These are phyloP conservation scores for Pittosporum tobira DNA, from an alignment of 129 eudicot species.

Conservation along the genomic window DNA sequence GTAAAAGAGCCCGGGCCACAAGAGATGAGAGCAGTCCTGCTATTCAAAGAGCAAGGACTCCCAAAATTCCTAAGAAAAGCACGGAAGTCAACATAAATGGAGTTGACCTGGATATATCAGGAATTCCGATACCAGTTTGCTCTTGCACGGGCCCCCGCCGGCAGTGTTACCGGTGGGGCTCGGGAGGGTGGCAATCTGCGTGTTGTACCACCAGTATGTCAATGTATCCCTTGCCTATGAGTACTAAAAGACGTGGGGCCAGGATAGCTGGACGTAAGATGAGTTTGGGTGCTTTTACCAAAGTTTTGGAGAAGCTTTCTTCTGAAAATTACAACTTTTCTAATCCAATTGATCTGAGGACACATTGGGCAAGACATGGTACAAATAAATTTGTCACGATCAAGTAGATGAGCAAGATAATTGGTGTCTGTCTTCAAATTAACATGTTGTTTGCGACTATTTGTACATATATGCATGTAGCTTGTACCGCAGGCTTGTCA, in stretches of 20 bases:
- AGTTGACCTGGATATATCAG: conserved; percentile 26
- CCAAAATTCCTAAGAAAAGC: conserved; percentile 30
- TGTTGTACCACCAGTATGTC: conserved; percentile 41
- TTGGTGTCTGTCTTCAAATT: neutral
- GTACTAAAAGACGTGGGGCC: conserved; percentile 31
- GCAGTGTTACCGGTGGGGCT: conserved; percentile 40
- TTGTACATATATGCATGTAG: conserved; percentile 12
- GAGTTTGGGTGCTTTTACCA: conserved; percentile 43
- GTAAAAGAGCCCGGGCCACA: conserved; percentile 16
- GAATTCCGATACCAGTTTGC: conserved; percentile 30
- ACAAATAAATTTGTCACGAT: conserved; percentile 43
- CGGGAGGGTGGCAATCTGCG: conserved; percentile 50
- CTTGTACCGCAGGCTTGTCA: conserved; percentile 1
- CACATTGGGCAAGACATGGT: conserved; percentile 48
- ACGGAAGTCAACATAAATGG: conserved; percentile 31
- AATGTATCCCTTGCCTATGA: conserved; percentile 37
- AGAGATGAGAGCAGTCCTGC: conserved; percentile 15
- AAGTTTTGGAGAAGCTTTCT: conserved; percentile 32
- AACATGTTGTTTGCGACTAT: neutral
- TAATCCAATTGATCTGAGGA: conserved; percentile 35
- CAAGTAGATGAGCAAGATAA: conserved; percentile 1
- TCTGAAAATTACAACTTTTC: conserved; percentile 37
- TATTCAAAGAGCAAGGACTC: conserved; percentile 24
- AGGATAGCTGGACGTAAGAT: conserved; percentile 43
- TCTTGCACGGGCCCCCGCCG: conserved; percentile 30